Conservation (phyloP, 2,329 filamentous ascomycete genomes). For the Colletotrichum karsti region DNA sequence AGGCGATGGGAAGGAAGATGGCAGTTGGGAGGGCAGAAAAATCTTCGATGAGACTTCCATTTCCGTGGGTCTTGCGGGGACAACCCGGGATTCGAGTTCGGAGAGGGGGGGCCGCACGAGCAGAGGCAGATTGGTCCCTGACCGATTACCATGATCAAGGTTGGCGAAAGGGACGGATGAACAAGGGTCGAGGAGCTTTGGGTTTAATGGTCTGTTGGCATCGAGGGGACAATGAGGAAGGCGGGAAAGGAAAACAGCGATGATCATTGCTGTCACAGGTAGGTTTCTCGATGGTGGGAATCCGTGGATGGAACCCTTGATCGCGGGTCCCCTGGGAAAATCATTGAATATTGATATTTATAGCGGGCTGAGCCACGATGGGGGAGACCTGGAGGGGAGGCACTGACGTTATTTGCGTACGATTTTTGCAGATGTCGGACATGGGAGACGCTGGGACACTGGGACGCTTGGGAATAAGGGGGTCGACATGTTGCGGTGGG, state of each 20-base stretch:
- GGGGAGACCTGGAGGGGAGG: background rate
- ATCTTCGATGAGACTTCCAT: conserved; percentile 19
- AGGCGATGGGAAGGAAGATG: conserved; percentile 5
- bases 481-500: background rate
- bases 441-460: background rate
- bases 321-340: conserved; percentile 24
- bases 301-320: conserved; percentile 22
- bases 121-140: conserved; percentile 12
- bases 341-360: conserved; percentile 27
- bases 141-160: background rate
- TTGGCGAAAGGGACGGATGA: background rate
- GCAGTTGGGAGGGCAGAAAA: conserved; percentile 8
- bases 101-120: background rate
- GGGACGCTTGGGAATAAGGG: background rate
- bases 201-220: background rate
- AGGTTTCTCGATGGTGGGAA: conserved; percentile 23
- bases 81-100: background rate
- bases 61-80: conserved; percentile 24
- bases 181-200: conserved; percentile 1
- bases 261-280: conserved; percentile 26
- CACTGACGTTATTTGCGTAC: conserved; percentile 24
- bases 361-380: conserved; percentile 27
- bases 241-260: background rate
- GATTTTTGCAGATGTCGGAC: conserved; percentile 8
- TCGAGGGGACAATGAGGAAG: background rate